These are phyloP conservation scores for Colletotrichum tanaceti DNA, from an alignment of 2,329 filamentous ascomycete species.

Conservation along the genomic window DNA sequence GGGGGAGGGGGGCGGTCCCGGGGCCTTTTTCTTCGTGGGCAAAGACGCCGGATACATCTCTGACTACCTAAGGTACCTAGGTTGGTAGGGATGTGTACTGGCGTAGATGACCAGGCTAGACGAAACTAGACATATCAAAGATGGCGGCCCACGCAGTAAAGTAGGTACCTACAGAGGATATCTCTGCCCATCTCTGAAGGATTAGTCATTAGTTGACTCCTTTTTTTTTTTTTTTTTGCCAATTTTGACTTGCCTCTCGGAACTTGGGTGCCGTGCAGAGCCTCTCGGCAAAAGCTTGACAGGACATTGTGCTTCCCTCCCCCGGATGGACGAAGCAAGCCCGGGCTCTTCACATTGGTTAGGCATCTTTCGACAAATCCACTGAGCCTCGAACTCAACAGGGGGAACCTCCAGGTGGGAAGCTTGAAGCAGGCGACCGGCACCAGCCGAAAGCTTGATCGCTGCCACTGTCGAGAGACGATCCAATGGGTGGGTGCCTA, in stretches of 20 bases:
- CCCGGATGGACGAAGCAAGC: not conserved
- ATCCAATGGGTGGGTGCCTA: too few relatives aligned
- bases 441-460: conserved; percentile 36
- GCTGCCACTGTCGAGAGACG: not conserved
- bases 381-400: not conserved
- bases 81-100: too few relatives aligned
- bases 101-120: not conserved
- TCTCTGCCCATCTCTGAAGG: too few relatives aligned
- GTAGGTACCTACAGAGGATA: not conserved
- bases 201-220: too few relatives aligned
- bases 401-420: not conserved
- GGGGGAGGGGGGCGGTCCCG: not conserved
- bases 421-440: conserved; percentile 31
- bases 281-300: conserved; percentile 36
- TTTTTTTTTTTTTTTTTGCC: too few relatives aligned
- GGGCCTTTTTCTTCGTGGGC: not conserved
- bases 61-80: too few relatives aligned
- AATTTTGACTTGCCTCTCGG: not conserved
- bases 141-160: not conserved
- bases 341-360: conserved; percentile 18
- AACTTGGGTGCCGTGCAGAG: not conserved
- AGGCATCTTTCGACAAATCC: not conserved
- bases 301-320: not conserved
- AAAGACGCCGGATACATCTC: not conserved
- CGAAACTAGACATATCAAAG: not conserved